phyloP scores from a whole-genome alignment of 108 stramenopile genomes.

The Aurantiochytrium sp. region DNA sequence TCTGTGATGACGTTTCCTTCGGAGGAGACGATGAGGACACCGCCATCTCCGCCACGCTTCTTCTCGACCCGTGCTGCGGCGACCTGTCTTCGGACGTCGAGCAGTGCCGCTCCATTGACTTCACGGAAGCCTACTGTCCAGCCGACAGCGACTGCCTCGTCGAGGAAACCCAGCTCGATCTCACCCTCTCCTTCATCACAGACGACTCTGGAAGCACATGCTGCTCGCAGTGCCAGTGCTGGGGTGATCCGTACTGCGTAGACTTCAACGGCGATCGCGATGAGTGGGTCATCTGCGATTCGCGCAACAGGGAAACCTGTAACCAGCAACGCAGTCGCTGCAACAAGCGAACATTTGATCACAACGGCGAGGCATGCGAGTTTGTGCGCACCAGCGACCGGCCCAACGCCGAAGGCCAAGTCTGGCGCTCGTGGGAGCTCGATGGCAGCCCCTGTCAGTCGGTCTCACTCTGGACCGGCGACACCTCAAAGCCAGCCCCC shows the following conservation, averaged over 20 bases:
- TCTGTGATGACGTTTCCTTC: too few relatives aligned
- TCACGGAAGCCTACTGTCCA: not conserved
- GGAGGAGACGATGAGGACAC: too few relatives aligned
- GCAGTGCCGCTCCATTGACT: not conserved
- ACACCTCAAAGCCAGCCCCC: not conserved
- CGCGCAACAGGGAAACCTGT: not conserved
- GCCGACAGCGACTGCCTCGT: not conserved
- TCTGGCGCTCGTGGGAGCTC: not conserved
- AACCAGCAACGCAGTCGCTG: not conserved
- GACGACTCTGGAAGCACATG: not conserved
- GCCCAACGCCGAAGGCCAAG: not conserved
- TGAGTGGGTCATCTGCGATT: not conserved
- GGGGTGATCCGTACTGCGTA: not conserved
- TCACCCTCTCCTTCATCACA: not conserved
- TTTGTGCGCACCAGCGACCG: not conserved
- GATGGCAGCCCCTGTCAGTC: not conserved
- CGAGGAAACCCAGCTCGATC: not conserved
- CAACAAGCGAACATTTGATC: not conserved
- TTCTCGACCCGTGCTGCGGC: too few relatives aligned
- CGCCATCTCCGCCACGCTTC: too few relatives aligned
- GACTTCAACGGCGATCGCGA: not conserved
- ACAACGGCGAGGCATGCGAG: not conserved
- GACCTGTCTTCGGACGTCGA: too few relatives aligned
- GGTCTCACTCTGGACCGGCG: not conserved
- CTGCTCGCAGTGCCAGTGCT: not conserved